phyloP scores from a whole-genome alignment of 2,329 filamentous ascomycete genomes.

The Exophiala mesophila region DNA sequence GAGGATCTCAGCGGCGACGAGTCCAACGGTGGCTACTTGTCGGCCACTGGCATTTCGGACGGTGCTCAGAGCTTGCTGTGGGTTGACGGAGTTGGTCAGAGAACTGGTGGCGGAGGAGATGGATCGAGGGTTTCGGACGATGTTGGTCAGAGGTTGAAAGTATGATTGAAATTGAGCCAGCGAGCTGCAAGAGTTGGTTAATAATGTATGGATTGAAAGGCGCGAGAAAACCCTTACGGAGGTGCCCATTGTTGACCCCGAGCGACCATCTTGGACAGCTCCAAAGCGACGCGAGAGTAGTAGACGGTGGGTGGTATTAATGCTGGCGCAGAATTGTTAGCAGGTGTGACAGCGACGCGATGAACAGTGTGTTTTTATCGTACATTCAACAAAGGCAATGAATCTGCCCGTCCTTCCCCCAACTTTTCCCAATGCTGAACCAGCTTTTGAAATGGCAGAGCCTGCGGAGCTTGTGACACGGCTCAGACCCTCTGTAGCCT shows the following conservation, averaged over 20 bases:
- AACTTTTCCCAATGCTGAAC: constrained; percentile 66
- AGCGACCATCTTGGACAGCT: constrained; percentile 84
- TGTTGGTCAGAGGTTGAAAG: constrained; percentile 70
- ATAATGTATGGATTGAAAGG: constrained; percentile 7
- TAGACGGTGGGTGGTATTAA: constrained; percentile 82
- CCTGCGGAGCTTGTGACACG: constrained; percentile 76
- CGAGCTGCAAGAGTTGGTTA: constrained; percentile 13
- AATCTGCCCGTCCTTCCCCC: constrained; percentile 78
- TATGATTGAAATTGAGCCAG: constrained; percentile 81
- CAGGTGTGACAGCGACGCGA: too few relatives aligned
- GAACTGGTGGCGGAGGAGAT: constrained; percentile 40
- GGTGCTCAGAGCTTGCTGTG: constrained; percentile 50
- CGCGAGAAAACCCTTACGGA: constrained; percentile 65
- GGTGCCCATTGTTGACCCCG: constrained; percentile 84
- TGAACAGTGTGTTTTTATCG: too few relatives aligned
- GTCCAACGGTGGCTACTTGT: constrained; percentile 67
- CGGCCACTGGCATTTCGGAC: constrained; percentile 66
- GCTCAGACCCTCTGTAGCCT: constrained; percentile 78
- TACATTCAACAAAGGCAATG: constrained; percentile 81
- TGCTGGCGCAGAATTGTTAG: too few relatives aligned
- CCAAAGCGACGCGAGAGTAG: constrained; percentile 83
- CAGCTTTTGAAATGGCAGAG: constrained; percentile 68
- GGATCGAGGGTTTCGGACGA: constrained; percentile 64
- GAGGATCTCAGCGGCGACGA: constrained; percentile 78
- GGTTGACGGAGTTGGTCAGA: constrained; percentile 52